These are phyloP conservation scores for Polyporus tsugae DNA, from an alignment of 1,284 basidiomycete species.

Conservation along the genomic window DNA sequence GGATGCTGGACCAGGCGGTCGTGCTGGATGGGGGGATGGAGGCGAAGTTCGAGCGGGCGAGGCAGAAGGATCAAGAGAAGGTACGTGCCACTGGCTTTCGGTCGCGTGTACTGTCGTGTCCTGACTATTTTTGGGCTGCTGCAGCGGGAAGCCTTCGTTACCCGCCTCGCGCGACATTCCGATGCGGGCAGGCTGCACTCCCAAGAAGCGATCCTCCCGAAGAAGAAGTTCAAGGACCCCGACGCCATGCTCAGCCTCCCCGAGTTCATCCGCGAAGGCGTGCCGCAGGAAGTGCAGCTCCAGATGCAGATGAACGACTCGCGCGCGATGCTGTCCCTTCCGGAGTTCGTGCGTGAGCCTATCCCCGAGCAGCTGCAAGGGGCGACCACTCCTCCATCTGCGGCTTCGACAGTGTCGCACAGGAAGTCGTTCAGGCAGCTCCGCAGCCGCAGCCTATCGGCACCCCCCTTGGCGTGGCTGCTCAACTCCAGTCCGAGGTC, in stretches of 20 bases:
- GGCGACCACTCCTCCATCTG: conserved; percentile 36
- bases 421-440: conserved; percentile 41
- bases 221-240: conserved; percentile 54
- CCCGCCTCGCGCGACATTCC: conserved; percentile 73
- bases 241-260: conserved; percentile 66
- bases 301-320: conserved; percentile 51
- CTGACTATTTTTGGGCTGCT: conserved; percentile 12
- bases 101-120: not conserved
- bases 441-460: conserved; percentile 73
- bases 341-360: conserved; percentile 60
- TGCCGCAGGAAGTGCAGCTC: conserved; percentile 44
- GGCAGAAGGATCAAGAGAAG: conserved; percentile 65
- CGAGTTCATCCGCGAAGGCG: conserved; percentile 70
- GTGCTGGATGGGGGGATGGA: conserved; percentile 67
- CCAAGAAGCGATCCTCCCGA: conserved; percentile 67
- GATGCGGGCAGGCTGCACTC: conserved; percentile 70
- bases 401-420: conserved; percentile 36
- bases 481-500: conserved; percentile 43
- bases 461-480: conserved; percentile 76
- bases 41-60: conserved; percentile 57
- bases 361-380: conserved; percentile 42
- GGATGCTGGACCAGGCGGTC: conserved; percentile 73
- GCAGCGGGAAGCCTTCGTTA: conserved; percentile 76
- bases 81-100: conserved; percentile 45
- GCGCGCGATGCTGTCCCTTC: conserved; percentile 60